phyloP scores from a whole-genome alignment of 2,329 filamentous ascomycete genomes.

The Xylaria sp. region DNA sequence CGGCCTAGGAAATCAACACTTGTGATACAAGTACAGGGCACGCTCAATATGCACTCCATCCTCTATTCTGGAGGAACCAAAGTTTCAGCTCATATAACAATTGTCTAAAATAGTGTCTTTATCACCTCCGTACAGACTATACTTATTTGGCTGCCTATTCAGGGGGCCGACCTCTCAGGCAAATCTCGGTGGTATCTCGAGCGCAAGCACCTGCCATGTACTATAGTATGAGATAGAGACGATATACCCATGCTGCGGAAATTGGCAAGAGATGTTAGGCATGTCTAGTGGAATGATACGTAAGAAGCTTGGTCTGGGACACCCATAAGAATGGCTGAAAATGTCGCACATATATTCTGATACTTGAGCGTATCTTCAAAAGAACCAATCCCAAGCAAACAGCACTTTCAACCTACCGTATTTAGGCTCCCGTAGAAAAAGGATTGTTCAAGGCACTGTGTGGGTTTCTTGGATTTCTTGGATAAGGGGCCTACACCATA shows the following conservation, averaged over 20 bases:
- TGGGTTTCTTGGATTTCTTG: conserved; percentile 24
- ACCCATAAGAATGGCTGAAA: conserved; percentile 3
- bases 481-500: conserved; percentile 5
- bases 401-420: neutral
- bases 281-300: conserved; percentile 4
- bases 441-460: conserved; percentile 21
- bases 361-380: neutral
- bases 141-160: neutral
- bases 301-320: conserved; percentile 28
- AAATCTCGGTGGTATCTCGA: neutral
- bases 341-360: conserved; percentile 1
- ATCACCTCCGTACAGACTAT: neutral
- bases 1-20: conserved; percentile 11
- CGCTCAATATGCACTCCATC: conserved; percentile 6
- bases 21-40: conserved; percentile 20
- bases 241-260: conserved; percentile 13
- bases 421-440: neutral
- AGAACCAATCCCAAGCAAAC: neutral
- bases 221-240: conserved; percentile 2
- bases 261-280: conserved; percentile 7
- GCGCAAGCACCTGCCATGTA: neutral
- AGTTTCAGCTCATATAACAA: conserved; percentile 13
- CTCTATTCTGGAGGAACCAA: conserved; percentile 1
- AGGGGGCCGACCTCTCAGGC: neutral
- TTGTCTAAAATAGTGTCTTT: conserved; percentile 8